Percentiles rank a stretch among this genome's conserved stretches.
Evolutionary conservation across 2,329 filamentous ascomycete genomes (phyloP).

Genomic region (Neophaeococcomyces aloes): DNA sequence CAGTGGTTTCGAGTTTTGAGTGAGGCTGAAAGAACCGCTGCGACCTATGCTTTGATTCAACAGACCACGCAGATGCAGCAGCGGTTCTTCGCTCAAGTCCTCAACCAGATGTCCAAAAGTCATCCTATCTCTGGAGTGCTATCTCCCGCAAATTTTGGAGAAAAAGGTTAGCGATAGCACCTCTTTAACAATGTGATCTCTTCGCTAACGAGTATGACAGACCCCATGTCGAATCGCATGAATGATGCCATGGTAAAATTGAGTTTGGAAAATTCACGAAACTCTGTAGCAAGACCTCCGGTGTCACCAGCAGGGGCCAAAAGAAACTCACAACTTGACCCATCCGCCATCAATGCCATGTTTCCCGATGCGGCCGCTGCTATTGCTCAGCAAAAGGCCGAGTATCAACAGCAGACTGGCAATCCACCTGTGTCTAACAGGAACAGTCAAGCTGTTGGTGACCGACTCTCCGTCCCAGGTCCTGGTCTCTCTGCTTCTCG

Average conservation of each 20-base stretch:
- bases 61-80: slow-evolving; percentile 99
- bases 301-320: slow-evolving; percentile 64
- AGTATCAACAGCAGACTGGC: slow-evolving; percentile 91
- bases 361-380: slow-evolving; percentile 96
- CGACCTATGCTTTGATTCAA: slow-evolving; percentile 87
- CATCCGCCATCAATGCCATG: slow-evolving; percentile 94
- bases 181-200: slow-evolving; percentile 2
- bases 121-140: slow-evolving; percentile 94
- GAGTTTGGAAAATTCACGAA: slow-evolving; percentile 74
- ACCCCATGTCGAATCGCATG: slow-evolving; percentile 92
- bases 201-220: slow-evolving; percentile 37
- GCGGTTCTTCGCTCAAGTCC: slow-evolving; percentile 95
- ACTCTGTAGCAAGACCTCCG: slow-evolving; percentile 72
- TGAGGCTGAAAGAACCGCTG: slow-evolving; percentile 90
- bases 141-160: slow-evolving; percentile 82
- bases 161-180: slow-evolving; percentile 64
- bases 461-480: slow-evolving; percentile 62
- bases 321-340: slow-evolving; percentile 87
- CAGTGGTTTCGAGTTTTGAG: slow-evolving; percentile 98
- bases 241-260: slow-evolving; percentile 96
- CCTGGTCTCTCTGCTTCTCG: slow-evolving; percentile 63
- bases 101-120: slow-evolving; percentile 98
- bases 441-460: slow-evolving; percentile 73
- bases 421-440: slow-evolving; percentile 82
- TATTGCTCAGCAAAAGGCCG: slow-evolving; percentile 94